A percentile compares a stretch with the other conserved stretches of the same genome.
These are phyloP conservation scores for Linnemannia exigua DNA, from an alignment of 192 early-diverging fungal genomes.

Conservation along the genomic window DNA sequence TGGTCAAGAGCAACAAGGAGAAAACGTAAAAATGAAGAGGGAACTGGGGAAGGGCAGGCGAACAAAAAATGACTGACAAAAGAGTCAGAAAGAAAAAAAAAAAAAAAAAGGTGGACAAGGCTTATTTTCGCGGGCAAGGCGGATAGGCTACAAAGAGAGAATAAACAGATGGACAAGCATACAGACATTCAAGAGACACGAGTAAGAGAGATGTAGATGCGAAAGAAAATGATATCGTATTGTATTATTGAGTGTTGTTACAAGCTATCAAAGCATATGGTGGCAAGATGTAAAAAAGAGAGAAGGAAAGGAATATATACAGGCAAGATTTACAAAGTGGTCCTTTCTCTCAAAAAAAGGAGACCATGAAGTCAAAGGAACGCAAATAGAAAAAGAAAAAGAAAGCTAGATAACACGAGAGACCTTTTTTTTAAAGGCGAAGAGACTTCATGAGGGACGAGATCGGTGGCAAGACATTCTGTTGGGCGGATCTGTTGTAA, in stretches of 20 bases:
- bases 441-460: conserved; percentile 36
- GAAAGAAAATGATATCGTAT: background rate
- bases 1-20: background rate
- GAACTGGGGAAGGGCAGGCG: no score
- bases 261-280: conserved; percentile 8
- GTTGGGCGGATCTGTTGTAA: conserved; percentile 5
- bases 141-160: background rate
- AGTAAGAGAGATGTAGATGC: background rate
- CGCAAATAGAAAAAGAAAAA: background rate
- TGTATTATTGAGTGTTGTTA: conserved; percentile 4
- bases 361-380: background rate
- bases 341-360: background rate
- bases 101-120: background rate
- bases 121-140: no score
- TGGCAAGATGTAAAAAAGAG: background rate
- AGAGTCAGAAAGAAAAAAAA: background rate
- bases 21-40: background rate
- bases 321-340: background rate
- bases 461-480: conserved; percentile 44
- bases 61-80: no score
- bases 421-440: conserved; percentile 12
- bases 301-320: conserved; percentile 5
- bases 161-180: background rate
- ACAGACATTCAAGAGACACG: no score
- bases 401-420: background rate